phyloP scores from a whole-genome alignment of 1,139 yeast species.

The Saccharomycopsis hybrid region DNA sequence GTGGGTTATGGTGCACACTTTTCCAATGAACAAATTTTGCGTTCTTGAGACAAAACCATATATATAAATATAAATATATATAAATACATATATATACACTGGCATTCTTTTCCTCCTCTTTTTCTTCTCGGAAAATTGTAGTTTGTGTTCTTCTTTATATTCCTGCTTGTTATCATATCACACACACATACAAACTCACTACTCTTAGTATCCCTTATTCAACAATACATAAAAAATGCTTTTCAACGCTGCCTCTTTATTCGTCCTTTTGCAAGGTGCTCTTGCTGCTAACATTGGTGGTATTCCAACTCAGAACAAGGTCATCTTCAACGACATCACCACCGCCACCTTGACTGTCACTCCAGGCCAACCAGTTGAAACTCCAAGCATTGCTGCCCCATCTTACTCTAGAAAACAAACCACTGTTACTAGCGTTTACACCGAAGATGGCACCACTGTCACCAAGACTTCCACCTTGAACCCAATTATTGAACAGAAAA shows the following conservation, averaged over 20 bases:
- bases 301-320: conserved; percentile 13
- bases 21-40: no score
- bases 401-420: conserved; percentile 67
- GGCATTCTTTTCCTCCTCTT: no score
- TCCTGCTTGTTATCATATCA: no score
- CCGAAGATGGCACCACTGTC: conserved; percentile 1
- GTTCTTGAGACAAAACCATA: no score
- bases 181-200: no score
- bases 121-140: no score
- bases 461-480: conserved; percentile 7
- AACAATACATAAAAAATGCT: no score
- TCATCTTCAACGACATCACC: conserved; percentile 13
- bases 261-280: neutral
- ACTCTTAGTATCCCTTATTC: no score
- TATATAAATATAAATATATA: no score
- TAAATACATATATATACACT: no score
- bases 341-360: conserved; percentile 19
- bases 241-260: neutral
- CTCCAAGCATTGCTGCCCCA: conserved; percentile 39
- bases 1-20: no score
- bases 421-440: conserved; percentile 6
- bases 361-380: conserved; percentile 18
- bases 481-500: conserved; percentile 15
- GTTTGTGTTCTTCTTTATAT: no score
- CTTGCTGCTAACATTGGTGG: neutral